Percentiles rank a stretch among this genome's conserved stretches.
Conservation (phyloP, 2,329 filamentous ascomycete species). For the Elsinoe ampelina region DNA sequence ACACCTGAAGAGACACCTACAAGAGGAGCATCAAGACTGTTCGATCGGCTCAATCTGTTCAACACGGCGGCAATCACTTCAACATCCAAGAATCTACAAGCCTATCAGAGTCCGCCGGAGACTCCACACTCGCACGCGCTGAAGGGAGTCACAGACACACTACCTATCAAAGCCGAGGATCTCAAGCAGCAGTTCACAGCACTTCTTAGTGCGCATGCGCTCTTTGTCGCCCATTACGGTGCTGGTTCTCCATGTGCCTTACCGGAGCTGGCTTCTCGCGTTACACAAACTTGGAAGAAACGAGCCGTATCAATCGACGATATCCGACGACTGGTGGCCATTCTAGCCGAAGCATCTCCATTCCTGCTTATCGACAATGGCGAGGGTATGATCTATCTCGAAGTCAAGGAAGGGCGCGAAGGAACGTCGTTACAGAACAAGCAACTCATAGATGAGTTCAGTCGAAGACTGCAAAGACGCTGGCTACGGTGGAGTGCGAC, state of each 20-base stretch:
- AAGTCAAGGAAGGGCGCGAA: constrained; percentile 25
- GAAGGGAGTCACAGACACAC: constrained; percentile 13
- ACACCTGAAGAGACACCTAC: constrained; percentile 29
- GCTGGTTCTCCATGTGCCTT: constrained; percentile 37
- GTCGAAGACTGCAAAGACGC: constrained; percentile 35
- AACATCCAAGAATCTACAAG: constrained; percentile 17
- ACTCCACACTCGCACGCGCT: constrained; percentile 19
- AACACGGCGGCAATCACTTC: constrained; percentile 18
- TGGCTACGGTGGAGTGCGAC: constrained; percentile 36
- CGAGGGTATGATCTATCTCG: constrained; percentile 34
- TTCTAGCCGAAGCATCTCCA: constrained; percentile 22
- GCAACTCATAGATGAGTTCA: constrained; percentile 44
- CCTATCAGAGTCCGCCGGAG: constrained; percentile 26
- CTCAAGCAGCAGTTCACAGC: constrained; percentile 38
- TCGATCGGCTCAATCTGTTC: constrained; percentile 27
- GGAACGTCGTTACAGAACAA: constrained; percentile 28
- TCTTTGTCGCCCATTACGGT: constrained; percentile 43
- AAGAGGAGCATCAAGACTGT: constrained; percentile 26
- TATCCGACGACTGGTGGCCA: constrained; percentile 36
- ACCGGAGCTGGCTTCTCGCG: constrained; percentile 30
- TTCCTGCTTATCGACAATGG: constrained; percentile 37
- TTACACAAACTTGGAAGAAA: constrained; percentile 38
- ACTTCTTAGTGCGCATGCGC: constrained; percentile 40
- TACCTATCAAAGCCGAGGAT: constrained; percentile 36
- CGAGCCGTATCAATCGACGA: constrained; percentile 38